Base-by-base conservation (phyloP, 768 basidiomycete species). In the Trametes gibbosa region DNA sequence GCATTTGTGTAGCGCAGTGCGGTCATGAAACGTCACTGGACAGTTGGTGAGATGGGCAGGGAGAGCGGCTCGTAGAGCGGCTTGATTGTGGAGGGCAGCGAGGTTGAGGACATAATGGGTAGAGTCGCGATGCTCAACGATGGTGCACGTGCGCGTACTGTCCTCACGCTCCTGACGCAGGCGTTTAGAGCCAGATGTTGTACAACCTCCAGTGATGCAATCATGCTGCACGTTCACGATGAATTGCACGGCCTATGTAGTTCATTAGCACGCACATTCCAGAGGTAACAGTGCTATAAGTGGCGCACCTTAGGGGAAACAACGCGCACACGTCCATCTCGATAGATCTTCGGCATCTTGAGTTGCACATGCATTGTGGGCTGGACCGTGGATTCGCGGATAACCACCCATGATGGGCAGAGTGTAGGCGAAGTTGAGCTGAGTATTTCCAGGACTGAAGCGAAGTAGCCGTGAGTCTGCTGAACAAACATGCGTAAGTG, bases 201-300 rank as follows among this genome's bases (percentile, higher is more conserved):
- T 51, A 25, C 59, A 61, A 0, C 6, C n/a, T 10, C 19, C 48
- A 24, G 2, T 8, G 13, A 43, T 14, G 46, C 59, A 61, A 48
- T 61, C 50, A 21, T 61, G 59, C 49, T 61, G 59, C 29, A 61
- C 37, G 34, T 61, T 61, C 27, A 56, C 21, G 5, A 24, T 41
- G 40, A 53, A 61, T 7, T 19, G 1, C 3, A 61, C 29, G 19
- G 50, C 53, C 53, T 61, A 39, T 32, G 16, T 2, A 37, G 16
- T 23, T 23, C 5, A 21, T 43, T 5, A 43, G 42, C 12, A 21
- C 12, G 42, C 19, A 21, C 4, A 9, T 13, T 21, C 10, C n/a
- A 41, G 40, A 9, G 21, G 12, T 21, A 12, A 21, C 12, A 23
- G 3, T 2, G 5, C 19, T 16, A 23, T 9, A 43, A 23, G 12